Base-by-base conservation (phyloP, 192 early-diverging fungal genomes). In the Coemansia sp. region DNA sequence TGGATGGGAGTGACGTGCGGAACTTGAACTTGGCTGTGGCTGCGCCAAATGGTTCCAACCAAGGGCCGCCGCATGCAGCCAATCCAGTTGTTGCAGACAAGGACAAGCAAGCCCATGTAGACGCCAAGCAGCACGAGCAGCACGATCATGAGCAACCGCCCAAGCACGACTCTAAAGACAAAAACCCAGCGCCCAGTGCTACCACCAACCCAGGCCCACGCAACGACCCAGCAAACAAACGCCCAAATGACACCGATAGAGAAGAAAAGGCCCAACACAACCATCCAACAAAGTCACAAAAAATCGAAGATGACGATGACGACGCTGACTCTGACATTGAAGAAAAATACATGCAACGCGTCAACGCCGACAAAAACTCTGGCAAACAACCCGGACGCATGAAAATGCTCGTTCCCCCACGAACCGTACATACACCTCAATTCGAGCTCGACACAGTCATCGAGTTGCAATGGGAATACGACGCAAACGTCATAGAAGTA, bases 361-460 rank as follows among this genome's bases (percentile, higher is more conserved):
- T 71, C 49, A 81, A 74, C 63, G 72, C 78, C 25, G 78, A 81
- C 51, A 74, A 71, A 50, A 72, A 71, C 36, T 72, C 78, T 10
- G 78, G 78, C 57, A 71, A 64, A 42, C 52, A 68, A 47, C 79
- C 79, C 2, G 79, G 79, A 2, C 73, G 79, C 9, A 69, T 82
- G 70, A 82, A 75, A 58, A 82, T 82, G 79, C 44, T 76, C 19
- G 69, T 76, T 38, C 79, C 79, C 37, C 79, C 79, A 21, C 73
- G 74, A 0, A 76, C 79, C 0, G 74, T 82, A 34, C 79, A 75
- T 42, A 82, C 79, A 34, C 79, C 79, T 28, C 60, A 76, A 38
- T 82, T 82, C 34, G 79, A 82, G 59, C 68, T 82, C 48, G 79
- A 82, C 59, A 75, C 79, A 5, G 74, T 82, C 49, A 50, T 82